These are phyloP conservation scores for Cystobasidium sp. DNA, from an alignment of 1,284 basidiomycete genomes.

Conservation along the genomic window DNA sequence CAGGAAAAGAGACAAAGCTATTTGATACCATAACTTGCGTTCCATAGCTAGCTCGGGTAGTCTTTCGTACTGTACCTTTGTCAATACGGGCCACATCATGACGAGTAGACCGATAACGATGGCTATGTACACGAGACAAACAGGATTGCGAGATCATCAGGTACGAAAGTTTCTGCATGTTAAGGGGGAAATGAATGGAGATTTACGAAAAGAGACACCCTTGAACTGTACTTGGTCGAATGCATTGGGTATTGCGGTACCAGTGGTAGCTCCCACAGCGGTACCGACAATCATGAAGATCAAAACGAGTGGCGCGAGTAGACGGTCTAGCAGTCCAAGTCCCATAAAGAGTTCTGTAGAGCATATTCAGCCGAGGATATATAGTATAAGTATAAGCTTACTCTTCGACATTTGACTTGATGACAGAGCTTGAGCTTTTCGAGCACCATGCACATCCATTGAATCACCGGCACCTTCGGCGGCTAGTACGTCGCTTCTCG, in stretches of 20 bases:
- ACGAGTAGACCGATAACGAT: constrained; percentile 24
- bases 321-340: constrained; percentile 66
- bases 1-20: constrained; percentile 70
- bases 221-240: constrained; percentile 55
- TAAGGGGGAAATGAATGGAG: no score
- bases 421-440: neutral
- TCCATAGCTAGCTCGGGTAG: constrained; percentile 67
- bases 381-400: neutral
- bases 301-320: constrained; percentile 73
- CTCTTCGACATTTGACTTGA: constrained; percentile 29
- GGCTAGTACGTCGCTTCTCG: neutral
- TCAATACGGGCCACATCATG: constrained; percentile 82
- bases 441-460: neutral
- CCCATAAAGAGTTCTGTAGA: constrained; percentile 52
- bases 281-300: constrained; percentile 79
- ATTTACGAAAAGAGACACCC: constrained; percentile 54
- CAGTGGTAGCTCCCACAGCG: constrained; percentile 44
- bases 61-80: constrained; percentile 77
- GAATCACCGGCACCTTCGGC: constrained; percentile 7
- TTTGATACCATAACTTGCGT: constrained; percentile 69
- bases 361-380: neutral
- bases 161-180: neutral
- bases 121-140: neutral
- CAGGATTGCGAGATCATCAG: neutral
- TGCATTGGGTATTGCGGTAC: constrained; percentile 45